These are phyloP conservation scores for Nakazawaea ernobii DNA, from an alignment of 805 yeast species.

Conservation along the genomic window DNA sequence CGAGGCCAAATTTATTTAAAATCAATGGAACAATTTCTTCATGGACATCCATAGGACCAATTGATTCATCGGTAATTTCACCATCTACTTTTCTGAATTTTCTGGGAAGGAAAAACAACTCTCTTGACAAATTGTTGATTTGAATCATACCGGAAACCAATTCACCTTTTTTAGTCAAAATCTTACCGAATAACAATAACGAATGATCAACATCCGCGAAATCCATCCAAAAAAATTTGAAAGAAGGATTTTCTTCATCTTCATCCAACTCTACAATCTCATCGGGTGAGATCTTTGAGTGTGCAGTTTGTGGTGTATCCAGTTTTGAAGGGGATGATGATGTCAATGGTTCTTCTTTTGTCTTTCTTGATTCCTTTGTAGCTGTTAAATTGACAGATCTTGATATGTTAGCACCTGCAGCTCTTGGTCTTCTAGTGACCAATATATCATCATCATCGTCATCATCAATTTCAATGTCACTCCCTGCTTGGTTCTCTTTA, in stretches of 20 bases:
- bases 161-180: conserved; percentile 50
- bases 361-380: conserved; percentile 12
- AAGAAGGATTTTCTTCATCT: conserved; percentile 35
- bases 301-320: background rate
- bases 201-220: conserved; percentile 70
- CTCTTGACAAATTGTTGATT: conserved; percentile 61
- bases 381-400: conserved; percentile 37
- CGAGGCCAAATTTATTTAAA: conserved; percentile 56
- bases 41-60: conserved; percentile 60
- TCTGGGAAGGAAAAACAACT: conserved; percentile 75
- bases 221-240: conserved; percentile 88
- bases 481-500: conserved; percentile 11
- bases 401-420: conserved; percentile 33
- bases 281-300: conserved; percentile 16
- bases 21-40: conserved; percentile 70
- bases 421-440: conserved; percentile 46
- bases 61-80: conserved; percentile 31
- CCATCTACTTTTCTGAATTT: conserved; percentile 21
- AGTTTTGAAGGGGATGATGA: conserved; percentile 21
- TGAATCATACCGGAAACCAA: conserved; percentile 74
- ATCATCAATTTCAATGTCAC: conserved; percentile 26
- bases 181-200: conserved; percentile 76
- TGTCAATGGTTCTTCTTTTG: conserved; percentile 8
- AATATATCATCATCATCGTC: conserved; percentile 57
- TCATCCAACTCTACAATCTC: conserved; percentile 27